These are phyloP conservation scores for Ophiostoma sp. DNA, from an alignment of 2,329 filamentous ascomycete species.

Conservation along the genomic window DNA sequence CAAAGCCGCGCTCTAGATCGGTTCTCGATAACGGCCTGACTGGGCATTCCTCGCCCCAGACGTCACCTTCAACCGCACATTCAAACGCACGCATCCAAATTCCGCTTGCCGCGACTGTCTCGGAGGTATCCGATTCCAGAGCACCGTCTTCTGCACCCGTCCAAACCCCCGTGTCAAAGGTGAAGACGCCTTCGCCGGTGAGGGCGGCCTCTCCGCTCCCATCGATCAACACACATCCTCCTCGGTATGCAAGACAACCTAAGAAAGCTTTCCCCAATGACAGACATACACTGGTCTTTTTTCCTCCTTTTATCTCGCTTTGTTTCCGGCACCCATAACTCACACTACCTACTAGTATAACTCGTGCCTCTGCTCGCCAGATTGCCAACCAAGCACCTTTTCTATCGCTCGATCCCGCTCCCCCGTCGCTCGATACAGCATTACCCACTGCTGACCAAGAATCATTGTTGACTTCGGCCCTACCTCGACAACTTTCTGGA, in stretches of 20 bases:
- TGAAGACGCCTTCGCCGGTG: not conserved
- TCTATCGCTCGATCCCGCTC: not conserved
- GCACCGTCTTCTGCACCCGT: not conserved
- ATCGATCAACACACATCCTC: not conserved
- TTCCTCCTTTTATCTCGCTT: slow-evolving; percentile 30
- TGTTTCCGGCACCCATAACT: slow-evolving; percentile 49
- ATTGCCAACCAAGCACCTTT: slow-evolving; percentile 56
- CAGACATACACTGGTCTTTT: not conserved
- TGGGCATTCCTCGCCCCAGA: slow-evolving; percentile 19
- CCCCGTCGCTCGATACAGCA: not conserved
- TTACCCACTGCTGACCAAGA: slow-evolving; percentile 27
- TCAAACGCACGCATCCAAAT: not conserved
- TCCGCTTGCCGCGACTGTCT: not conserved
- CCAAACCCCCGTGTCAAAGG: not conserved
- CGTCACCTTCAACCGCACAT: slow-evolving; percentile 2
- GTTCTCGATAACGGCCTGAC: slow-evolving; percentile 52
- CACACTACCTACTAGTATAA: slow-evolving; percentile 90
- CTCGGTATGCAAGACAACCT: not conserved
- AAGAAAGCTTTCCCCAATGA: not conserved
- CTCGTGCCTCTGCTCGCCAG: slow-evolving; percentile 90
- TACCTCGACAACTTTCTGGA: slow-evolving; percentile 41
- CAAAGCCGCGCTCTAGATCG: slow-evolving; percentile 53
- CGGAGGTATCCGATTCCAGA: not conserved
- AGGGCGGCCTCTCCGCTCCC: not conserved
- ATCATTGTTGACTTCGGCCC: slow-evolving; percentile 30